phyloP scores from a whole-genome alignment of 345 rosid species.

The Aquilaria yunnanensis region DNA sequence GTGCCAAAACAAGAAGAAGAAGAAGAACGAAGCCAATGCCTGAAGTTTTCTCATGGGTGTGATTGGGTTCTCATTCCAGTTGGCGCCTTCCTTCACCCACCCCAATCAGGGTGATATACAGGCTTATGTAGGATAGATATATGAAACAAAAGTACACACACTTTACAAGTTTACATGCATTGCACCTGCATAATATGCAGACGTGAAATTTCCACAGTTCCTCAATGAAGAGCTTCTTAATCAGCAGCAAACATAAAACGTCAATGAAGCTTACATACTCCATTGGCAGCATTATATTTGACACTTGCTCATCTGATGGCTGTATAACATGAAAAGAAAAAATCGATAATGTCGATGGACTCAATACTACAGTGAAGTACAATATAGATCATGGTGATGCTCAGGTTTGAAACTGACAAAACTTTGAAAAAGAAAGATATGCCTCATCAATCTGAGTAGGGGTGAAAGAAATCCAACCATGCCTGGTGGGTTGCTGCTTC shows the following conservation, averaged over 20 bases:
- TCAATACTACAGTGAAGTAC: conserved; percentile 19
- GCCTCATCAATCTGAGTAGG: conserved; percentile 2
- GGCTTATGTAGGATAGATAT: too few relatives aligned
- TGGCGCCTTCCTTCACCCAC: too few relatives aligned
- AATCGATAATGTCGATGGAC: neutral
- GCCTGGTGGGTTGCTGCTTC: neutral
- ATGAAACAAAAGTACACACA: too few relatives aligned
- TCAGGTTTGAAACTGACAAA: conserved; percentile 6
- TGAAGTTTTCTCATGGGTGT: too few relatives aligned
- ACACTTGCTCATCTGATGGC: conserved; percentile 5
- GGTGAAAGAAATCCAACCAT: conserved; percentile 5
- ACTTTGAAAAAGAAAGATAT: conserved; percentile 10
- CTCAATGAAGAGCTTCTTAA: conserved; percentile 10
- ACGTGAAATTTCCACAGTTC: conserved; percentile 3
- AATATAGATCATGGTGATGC: conserved; percentile 14
- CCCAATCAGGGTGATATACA: too few relatives aligned
- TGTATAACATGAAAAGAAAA: conserved; percentile 22
- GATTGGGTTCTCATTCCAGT: too few relatives aligned
- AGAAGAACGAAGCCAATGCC: too few relatives aligned
- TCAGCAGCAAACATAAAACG: conserved; percentile 12
- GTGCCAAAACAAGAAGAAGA: too few relatives aligned
- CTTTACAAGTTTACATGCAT: too few relatives aligned
- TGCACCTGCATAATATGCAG: neutral
- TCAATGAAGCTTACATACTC: conserved; percentile 25
- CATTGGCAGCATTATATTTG: conserved; percentile 1